Base-by-base conservation (phyloP, 306 rosid genomes). In the Citrullus amarus region DNA sequence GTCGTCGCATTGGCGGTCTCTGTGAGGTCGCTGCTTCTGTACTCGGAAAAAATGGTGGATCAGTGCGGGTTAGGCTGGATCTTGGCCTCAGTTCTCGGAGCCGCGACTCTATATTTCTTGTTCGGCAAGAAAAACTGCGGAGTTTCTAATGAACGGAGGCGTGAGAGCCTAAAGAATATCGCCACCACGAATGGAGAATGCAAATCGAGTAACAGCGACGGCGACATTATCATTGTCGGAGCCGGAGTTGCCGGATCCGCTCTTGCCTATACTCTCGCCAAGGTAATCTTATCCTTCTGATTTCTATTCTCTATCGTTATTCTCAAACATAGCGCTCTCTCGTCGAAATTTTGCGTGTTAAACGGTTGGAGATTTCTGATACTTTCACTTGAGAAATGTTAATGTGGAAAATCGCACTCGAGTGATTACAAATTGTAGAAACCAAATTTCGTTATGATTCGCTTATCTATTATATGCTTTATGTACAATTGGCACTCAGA, bases 161-260 rank as follows among this genome's bases (percentile, higher is more conserved):
- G 55, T 30, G 89, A 61, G 53, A 62, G 86, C 83, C 75, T 79
- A 69, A 76, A 82, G 50, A 88, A 82, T 75, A 51, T 86, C 65
- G 78, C 86, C 34, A 83, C 89, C 73, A 76, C 80, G 0, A 72
- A 80, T 46, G 92, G 85, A 75, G 91, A 92, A 83, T 88, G 95
- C 75, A 84, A 87, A 88, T 90, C 97, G 75, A 75, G 57, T 8
- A 77, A 55, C 28, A 81, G 79, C 8, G 88, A 84, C 61, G 84
- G 65, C 34, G 97, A 94, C 81, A 84, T 94, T 66, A 87, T 94
- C 80, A 85, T 94, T 81, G 98, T 90, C 66, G 98, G 98, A 51
- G 98, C 98, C 12, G 98, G 98, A 12, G 98, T 94, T 41, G 97
- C 98, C 30, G 98, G 98, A 62, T 57, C 96, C 15, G 98, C 97